These are phyloP conservation scores for Fusarium luffae DNA, from an alignment of 2,329 filamentous ascomycete species.

Conservation along the genomic window DNA sequence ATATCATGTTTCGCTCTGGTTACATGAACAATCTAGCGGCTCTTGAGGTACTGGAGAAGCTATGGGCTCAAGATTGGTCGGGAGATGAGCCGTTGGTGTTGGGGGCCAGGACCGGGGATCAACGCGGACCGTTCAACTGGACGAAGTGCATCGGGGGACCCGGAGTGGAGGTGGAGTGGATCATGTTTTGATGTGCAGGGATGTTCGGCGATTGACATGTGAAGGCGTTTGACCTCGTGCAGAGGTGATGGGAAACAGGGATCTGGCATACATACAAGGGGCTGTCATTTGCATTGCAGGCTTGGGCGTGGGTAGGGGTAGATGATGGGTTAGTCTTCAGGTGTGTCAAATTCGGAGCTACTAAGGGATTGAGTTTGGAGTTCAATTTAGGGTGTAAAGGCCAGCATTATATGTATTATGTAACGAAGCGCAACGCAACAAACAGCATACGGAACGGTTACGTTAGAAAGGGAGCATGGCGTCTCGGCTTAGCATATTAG, in stretches of 20 bases:
- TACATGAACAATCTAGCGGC: constrained; percentile 94
- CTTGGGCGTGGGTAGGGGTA: constrained; percentile 22
- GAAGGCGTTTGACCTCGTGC: constrained; percentile 18
- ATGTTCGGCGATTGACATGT: constrained; percentile 33
- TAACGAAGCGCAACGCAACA: constrained; percentile 26
- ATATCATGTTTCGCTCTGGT: constrained; percentile 88
- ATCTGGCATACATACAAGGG: constrained; percentile 29
- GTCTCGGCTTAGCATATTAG: constrained; percentile 29
- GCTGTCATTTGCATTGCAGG: constrained; percentile 15
- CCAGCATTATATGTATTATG: constrained; percentile 32
- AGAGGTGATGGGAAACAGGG: constrained; percentile 27
- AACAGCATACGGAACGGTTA: constrained; percentile 30
- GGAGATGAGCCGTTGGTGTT: constrained; percentile 52
- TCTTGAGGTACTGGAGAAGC: constrained; percentile 83
- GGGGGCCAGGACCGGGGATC: constrained; percentile 49
- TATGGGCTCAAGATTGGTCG: constrained; percentile 74
- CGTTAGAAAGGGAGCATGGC: constrained; percentile 34
- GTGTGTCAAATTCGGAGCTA: constrained; percentile 17
- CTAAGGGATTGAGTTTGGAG: constrained; percentile 28
- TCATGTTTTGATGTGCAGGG: constrained; percentile 65
- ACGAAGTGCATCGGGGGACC: constrained; percentile 66
- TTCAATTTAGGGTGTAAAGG: constrained; percentile 5
- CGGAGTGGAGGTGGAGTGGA: constrained; percentile 71
- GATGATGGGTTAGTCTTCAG: constrained; percentile 10
- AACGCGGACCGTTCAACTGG: constrained; percentile 68